phyloP scores from a whole-genome alignment of 1,284 basidiomycete species.

The Abortiporus biennis region DNA sequence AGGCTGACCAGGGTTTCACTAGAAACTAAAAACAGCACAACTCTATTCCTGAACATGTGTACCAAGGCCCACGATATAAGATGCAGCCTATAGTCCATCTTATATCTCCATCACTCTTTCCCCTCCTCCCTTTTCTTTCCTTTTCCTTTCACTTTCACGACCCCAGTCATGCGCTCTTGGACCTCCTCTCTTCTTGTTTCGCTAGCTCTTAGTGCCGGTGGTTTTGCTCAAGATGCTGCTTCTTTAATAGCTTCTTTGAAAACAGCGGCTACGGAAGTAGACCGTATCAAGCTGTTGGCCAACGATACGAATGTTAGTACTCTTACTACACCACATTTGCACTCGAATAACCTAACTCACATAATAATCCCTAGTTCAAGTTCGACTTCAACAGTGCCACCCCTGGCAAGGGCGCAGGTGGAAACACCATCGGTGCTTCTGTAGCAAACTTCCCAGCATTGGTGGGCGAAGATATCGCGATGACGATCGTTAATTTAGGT shows the following conservation, averaged over 20 bases:
- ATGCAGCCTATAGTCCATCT: too few species aligned
- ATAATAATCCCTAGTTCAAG: conserved; percentile 22
- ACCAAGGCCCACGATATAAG: too few species aligned
- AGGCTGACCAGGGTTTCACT: too few species aligned
- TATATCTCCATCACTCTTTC: conserved; percentile 5
- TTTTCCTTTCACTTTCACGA: not conserved
- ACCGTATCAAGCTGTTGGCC: conserved; percentile 18
- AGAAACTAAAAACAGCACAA: too few species aligned
- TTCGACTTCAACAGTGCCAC: conserved; percentile 24
- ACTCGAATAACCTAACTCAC: not conserved
- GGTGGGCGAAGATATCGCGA: conserved; percentile 21
- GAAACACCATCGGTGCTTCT: conserved; percentile 19
- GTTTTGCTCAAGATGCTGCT: conserved; percentile 10
- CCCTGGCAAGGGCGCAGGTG: conserved; percentile 17
- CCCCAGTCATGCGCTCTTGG: too few species aligned
- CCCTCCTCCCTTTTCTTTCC: conserved; percentile 1
- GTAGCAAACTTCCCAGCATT: conserved; percentile 23
- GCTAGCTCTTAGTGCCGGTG: conserved; percentile 8
- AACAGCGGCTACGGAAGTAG: conserved; percentile 17
- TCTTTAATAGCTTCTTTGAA: conserved; percentile 7
- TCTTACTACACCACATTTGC: not conserved
- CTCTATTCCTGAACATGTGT: too few species aligned
- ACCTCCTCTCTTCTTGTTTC: conserved; percentile 11
- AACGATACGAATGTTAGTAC: conserved; percentile 21
- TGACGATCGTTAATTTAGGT: conserved; percentile 22